Percentiles rank a stretch among this genome's conserved stretches.
phyloP scores from a whole-genome alignment of 1,139 yeast genomes.

The Lodderomyces theae region DNA sequence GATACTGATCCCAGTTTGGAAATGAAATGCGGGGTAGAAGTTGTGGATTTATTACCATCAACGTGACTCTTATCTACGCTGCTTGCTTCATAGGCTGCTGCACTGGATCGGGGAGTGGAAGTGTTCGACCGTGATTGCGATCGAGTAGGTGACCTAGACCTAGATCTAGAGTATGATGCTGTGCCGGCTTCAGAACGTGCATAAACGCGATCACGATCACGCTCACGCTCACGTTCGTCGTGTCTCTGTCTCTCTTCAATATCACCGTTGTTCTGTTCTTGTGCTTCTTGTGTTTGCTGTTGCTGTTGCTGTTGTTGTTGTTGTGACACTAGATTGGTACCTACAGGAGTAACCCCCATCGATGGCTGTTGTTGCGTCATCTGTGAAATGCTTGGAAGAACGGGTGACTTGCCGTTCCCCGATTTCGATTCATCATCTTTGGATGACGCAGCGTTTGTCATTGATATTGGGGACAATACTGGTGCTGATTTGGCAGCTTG shows the following conservation, averaged over 20 bases:
- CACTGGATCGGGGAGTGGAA: neutral
- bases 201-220: neutral
- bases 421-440: neutral
- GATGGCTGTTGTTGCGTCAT: conserved; percentile 4
- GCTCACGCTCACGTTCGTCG: no score
- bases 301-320: neutral
- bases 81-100: neutral
- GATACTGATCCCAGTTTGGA: conserved; percentile 7
- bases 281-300: neutral
- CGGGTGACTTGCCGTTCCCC: conserved; percentile 13
- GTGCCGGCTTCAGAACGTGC: neutral
- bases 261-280: neutral
- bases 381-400: conserved; percentile 13
- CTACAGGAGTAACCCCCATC: neutral
- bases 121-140: neutral
- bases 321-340: neutral
- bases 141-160: conserved; percentile 1
- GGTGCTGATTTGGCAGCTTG: neutral
- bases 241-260: no score
- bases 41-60: no score
- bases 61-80: no score
- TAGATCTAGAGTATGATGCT: neutral
- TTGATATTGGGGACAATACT: neutral
- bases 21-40: neutral
- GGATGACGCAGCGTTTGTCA: neutral